These are phyloP conservation scores for Meyerozyma athensensis DNA, from an alignment of 1,139 yeast genomes.

Conservation along the genomic window DNA sequence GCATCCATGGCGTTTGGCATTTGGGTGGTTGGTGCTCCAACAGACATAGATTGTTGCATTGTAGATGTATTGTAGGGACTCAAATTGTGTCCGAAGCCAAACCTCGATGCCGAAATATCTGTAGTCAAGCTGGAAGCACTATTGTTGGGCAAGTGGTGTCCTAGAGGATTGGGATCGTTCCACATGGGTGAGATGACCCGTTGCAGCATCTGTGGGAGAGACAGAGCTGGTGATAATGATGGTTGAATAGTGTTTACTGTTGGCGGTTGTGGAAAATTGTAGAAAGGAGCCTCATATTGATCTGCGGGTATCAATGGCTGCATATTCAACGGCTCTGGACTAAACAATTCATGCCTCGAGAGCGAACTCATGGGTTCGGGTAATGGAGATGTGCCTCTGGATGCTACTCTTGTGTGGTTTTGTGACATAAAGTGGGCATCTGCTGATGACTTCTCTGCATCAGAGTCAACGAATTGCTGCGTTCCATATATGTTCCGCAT, in stretches of 20 bases:
- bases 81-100: not conserved
- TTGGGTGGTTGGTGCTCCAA: not conserved
- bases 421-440: not conserved
- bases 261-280: conserved; percentile 1
- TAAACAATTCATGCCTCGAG: not conserved
- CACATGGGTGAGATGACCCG: not conserved
- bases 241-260: not conserved
- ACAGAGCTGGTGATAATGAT: not conserved
- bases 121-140: conserved; percentile 91
- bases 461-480: not conserved
- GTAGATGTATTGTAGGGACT: not conserved
- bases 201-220: not conserved
- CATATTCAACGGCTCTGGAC: not conserved
- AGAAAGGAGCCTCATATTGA: not conserved
- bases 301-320: not conserved
- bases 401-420: too few species aligned
- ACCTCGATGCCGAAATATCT: conserved; percentile 12
- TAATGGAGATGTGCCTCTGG: not conserved
- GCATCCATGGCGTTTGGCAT: not conserved
- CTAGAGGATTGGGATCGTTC: not conserved
- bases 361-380: not conserved
- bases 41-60: not conserved
- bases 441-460: not conserved
- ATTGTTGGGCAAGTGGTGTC: not conserved
- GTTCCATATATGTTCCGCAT: not conserved